phyloP scores from a whole-genome alignment of 805 yeast genomes.

The Cyberlindnera petersonii region DNA sequence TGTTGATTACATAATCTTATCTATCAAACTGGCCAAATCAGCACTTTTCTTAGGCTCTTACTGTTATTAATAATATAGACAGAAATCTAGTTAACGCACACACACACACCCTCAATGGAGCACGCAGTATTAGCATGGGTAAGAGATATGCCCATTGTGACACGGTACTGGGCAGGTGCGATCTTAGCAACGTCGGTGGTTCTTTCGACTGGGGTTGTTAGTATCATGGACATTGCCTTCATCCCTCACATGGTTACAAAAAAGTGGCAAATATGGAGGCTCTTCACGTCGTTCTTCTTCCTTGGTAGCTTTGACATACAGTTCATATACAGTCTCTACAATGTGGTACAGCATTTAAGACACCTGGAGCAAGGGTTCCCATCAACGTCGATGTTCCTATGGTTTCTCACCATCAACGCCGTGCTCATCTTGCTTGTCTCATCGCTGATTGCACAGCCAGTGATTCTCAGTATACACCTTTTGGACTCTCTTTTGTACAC shows the following conservation, averaged over 20 bases:
- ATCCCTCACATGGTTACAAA: conserved; percentile 10
- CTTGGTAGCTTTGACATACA: conserved; percentile 17
- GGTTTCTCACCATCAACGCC: conserved; percentile 18
- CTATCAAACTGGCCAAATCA: too few species aligned
- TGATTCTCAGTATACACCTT: conserved; percentile 9
- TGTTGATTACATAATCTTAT: too few species aligned
- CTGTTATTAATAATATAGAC: too few species aligned
- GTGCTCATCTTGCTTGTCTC: conserved; percentile 10
- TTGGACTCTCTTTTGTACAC: conserved; percentile 16
- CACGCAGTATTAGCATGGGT: conserved; percentile 20
- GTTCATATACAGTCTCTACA: conserved; percentile 10
- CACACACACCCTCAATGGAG: conserved; percentile 20
- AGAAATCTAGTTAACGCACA: not conserved
- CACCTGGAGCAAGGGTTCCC: conserved; percentile 15
- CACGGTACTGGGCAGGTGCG: conserved; percentile 19
- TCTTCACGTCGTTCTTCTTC: conserved; percentile 19
- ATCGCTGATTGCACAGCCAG: conserved; percentile 4
- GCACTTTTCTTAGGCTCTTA: too few species aligned
- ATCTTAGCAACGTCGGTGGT: conserved; percentile 14
- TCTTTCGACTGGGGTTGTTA: conserved; percentile 11
- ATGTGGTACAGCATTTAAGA: conserved; percentile 11
- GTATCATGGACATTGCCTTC: conserved; percentile 12
- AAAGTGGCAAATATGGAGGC: conserved; percentile 22
- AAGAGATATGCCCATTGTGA: conserved; percentile 18
- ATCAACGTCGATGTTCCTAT: conserved; percentile 15